Base-by-base conservation (phyloP, 228 moss, liverwort and hornwort genomes). In the Sphagnum fallax region DNA sequence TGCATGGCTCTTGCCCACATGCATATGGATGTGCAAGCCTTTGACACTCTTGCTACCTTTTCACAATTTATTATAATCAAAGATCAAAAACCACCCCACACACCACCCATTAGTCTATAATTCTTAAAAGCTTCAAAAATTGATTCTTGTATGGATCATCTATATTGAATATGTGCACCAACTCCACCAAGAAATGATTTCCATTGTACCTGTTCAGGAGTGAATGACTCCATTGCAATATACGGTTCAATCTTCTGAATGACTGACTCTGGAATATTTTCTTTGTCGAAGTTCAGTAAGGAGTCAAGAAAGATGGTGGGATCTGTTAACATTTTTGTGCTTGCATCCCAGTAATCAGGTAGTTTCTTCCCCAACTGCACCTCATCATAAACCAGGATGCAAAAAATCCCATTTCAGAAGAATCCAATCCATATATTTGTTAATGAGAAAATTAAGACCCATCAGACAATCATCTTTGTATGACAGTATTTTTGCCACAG, bases 1-100 rank as follows among this genome's bases (percentile, higher is more conserved):
- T 95, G 95, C 95, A 95, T 95, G 48, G 95, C 92, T 62, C 90
- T 69, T 53, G 86, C 90, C 95, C 92, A 95, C 95, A 95, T 95
- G 69, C 95, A 92, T 59, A 95, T 92, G 0, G 92, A 95, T 50
- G 95, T 95, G 50, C 95, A 95, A 0, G 95, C 95, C 66, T 95
- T 95, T 64, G 92, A 95, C 16, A 92, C 95, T 69, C 90, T 84
- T 67, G 92, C 86, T 7, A 96, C 95, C 95, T 92, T 51, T 32
- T 48, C 62, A 67, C 0, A 65, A 5, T 11, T 12, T 57, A 60
- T 7, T 11, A 10, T 49, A n/a, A 16, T 53, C n/a, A 47, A 51
- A 4, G 6, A 49, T 60, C 6, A 18, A 12, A 50, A 47, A 50
- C 32, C 32, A 2, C 32, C 32, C 32, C 32, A 32, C 32, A 32